These are phyloP conservation scores for Solanum rostratum DNA, from an alignment of 257 asterid species.

Conservation along the genomic window DNA sequence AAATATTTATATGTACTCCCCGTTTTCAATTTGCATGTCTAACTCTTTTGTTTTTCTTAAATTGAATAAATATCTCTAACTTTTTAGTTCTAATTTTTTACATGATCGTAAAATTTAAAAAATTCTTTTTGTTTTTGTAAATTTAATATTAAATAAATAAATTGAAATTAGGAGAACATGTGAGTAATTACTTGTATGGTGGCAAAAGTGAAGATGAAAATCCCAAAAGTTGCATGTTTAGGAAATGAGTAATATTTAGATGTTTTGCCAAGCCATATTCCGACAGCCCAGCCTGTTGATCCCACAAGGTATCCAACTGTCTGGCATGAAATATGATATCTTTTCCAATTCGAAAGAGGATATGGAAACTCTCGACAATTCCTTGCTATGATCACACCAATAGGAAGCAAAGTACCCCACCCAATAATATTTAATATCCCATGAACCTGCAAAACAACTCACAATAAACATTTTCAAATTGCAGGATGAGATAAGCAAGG, in stretches of 20 bases:
- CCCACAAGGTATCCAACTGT: conserved; percentile 35
- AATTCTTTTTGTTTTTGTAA: no score
- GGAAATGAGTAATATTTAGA: conserved; percentile 23
- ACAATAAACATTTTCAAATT: not conserved
- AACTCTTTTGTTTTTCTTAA: no score
- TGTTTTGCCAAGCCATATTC: conserved; percentile 37
- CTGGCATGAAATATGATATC: conserved; percentile 30
- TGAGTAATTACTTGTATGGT: conserved; percentile 34
- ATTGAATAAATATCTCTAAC: no score
- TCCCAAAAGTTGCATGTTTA: conserved; percentile 25
- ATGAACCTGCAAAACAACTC: conserved; percentile 29
- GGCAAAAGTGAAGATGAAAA: conserved; percentile 32
- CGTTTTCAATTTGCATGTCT: no score
- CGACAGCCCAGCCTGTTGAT: conserved; percentile 30
- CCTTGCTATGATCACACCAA: conserved; percentile 45
- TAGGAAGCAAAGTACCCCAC: conserved; percentile 52
- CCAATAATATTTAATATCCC: conserved; percentile 51
- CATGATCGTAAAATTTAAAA: not conserved
- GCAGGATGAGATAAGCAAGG: not conserved
- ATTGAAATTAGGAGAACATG: not conserved
- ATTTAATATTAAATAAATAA: not conserved
- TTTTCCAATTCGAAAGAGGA: not conserved
- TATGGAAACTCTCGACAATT: conserved; percentile 22
- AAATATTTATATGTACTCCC: no score
- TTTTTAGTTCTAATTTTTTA: no score